These are phyloP conservation scores for Ophiostoma sp. DNA, from an alignment of 2,329 filamentous ascomycete species.

Conservation along the genomic window DNA sequence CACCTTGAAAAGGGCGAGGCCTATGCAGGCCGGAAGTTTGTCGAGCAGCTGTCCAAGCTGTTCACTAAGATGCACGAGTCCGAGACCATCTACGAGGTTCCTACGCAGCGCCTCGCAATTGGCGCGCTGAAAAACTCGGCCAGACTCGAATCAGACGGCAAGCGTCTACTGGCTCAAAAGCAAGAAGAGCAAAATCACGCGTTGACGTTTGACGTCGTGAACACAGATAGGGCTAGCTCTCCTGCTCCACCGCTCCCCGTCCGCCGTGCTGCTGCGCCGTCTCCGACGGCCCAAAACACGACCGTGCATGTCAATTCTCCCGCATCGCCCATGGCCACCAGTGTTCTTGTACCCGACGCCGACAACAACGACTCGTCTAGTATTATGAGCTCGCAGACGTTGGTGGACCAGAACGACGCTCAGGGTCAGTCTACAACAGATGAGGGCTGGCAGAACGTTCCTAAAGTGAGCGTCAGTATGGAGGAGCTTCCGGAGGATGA, in stretches of 20 bases:
- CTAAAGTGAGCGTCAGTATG: conserved; percentile 12
- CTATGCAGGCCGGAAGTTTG: conserved; percentile 65
- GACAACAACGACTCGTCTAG: conserved; percentile 47
- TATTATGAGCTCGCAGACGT: conserved; percentile 52
- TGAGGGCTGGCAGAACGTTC: conserved; percentile 39
- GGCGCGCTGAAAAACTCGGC: conserved; percentile 61
- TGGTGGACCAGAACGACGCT: conserved; percentile 45
- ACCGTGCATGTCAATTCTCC: background rate
- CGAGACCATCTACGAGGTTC: conserved; percentile 62
- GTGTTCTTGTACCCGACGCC: conserved; percentile 31
- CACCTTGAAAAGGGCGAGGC: conserved; percentile 32
- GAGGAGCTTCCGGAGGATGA: conserved; percentile 1
- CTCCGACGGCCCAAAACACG: conserved; percentile 30
- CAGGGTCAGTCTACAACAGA: conserved; percentile 32
- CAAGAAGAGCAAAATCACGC: conserved; percentile 24
- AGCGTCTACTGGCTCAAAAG: conserved; percentile 17
- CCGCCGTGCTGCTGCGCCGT: conserved; percentile 44
- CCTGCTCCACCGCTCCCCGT: conserved; percentile 51
- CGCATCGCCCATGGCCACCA: conserved; percentile 9
- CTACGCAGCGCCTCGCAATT: conserved; percentile 75
- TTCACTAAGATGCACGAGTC: conserved; percentile 71
- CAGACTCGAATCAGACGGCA: conserved; percentile 32
- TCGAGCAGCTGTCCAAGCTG: conserved; percentile 68
- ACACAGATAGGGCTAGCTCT: conserved; percentile 15
- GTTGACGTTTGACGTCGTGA: background rate